phyloP scores from a whole-genome alignment of 2,329 filamentous ascomycete genomes.

The Septoria petroselini region DNA sequence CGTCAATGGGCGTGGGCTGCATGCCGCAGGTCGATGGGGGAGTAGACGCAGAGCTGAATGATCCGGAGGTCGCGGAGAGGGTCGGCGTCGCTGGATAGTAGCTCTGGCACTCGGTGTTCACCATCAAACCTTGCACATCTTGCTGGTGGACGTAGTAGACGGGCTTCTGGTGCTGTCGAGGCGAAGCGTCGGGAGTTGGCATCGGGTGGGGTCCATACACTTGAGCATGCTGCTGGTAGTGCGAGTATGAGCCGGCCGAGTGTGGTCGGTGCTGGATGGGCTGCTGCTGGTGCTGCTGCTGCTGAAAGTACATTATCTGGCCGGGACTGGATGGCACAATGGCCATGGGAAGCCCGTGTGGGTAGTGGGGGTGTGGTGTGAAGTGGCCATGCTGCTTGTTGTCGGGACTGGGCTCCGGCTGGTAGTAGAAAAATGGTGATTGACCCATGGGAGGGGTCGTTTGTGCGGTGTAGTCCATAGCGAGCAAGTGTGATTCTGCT shows the following conservation, averaged over 20 bases:
- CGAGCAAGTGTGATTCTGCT: slow-evolving; percentile 18
- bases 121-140: slow-evolving; percentile 40
- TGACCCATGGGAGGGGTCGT: slow-evolving; percentile 59
- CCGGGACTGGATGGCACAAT: slow-evolving; percentile 47
- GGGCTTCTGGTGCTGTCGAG: slow-evolving; percentile 71
- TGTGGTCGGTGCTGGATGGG: slow-evolving; percentile 39
- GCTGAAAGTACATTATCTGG: slow-evolving; percentile 55
- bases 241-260: slow-evolving; percentile 35
- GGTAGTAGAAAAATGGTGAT: slow-evolving; percentile 83
- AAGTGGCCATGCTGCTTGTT: slow-evolving; percentile 73
- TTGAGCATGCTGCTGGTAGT: slow-evolving; percentile 45
- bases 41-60: slow-evolving; percentile 81
- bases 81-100: slow-evolving; percentile 84
- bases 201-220: slow-evolving; percentile 58
- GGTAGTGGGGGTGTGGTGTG: slow-evolving; percentile 53
- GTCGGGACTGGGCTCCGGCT: slow-evolving; percentile 69
- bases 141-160: slow-evolving; percentile 61
- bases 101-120: slow-evolving; percentile 71
- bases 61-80: slow-evolving; percentile 74
- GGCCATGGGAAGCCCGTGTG: slow-evolving; percentile 47
- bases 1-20: slow-evolving; percentile 76
- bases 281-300: too few relatives aligned
- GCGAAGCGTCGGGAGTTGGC: slow-evolving; percentile 73
- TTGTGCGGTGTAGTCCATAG: slow-evolving; percentile 43
- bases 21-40: slow-evolving; percentile 72